Evolutionary conservation across 371 early-diverging fungal species (phyloP).

Genomic region (Mucor plumbeus): DNA sequence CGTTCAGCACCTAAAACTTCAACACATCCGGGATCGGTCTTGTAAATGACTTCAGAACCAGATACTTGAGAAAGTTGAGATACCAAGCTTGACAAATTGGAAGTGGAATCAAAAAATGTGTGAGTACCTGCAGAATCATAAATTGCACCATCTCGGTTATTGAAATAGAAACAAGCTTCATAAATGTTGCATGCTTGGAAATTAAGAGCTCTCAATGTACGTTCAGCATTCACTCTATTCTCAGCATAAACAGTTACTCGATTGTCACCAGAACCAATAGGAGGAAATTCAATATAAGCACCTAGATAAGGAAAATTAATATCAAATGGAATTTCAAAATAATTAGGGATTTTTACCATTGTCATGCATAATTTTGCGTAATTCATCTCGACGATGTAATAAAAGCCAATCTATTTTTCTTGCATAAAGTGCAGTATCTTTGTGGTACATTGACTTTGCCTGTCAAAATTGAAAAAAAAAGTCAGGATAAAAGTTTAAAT

Average conservation of each 20-base stretch:
- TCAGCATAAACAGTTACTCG: slow-evolving; percentile 69
- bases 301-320: slow-evolving; percentile 23
- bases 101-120: slow-evolving; percentile 38
- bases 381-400: slow-evolving; percentile 60
- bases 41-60: slow-evolving; percentile 62
- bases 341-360: slow-evolving; percentile 53
- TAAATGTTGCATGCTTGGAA: slow-evolving; percentile 61
- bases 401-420: slow-evolving; percentile 83
- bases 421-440: slow-evolving; percentile 51
- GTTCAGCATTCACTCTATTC: slow-evolving; percentile 69
- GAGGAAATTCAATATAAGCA: slow-evolving; percentile 66
- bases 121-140: slow-evolving; percentile 34
- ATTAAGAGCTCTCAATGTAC: slow-evolving; percentile 73
- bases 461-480: slow-evolving; percentile 16
- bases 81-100: slow-evolving; percentile 49
- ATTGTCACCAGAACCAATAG: slow-evolving; percentile 61
- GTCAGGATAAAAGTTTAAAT: slow-evolving; percentile 6
- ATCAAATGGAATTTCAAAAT: not conserved
- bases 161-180: slow-evolving; percentile 63
- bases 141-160: slow-evolving; percentile 39
- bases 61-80: slow-evolving; percentile 61
- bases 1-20: slow-evolving; percentile 71
- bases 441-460: slow-evolving; percentile 53
- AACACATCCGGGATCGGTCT: slow-evolving; percentile 52
- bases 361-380: slow-evolving; percentile 75